Evolutionary conservation across 2,329 filamentous ascomycete genomes (phyloP), one percentile per base, ranked within the genome.

Genomic region (Dactylonectria macrodidyma): DNA sequence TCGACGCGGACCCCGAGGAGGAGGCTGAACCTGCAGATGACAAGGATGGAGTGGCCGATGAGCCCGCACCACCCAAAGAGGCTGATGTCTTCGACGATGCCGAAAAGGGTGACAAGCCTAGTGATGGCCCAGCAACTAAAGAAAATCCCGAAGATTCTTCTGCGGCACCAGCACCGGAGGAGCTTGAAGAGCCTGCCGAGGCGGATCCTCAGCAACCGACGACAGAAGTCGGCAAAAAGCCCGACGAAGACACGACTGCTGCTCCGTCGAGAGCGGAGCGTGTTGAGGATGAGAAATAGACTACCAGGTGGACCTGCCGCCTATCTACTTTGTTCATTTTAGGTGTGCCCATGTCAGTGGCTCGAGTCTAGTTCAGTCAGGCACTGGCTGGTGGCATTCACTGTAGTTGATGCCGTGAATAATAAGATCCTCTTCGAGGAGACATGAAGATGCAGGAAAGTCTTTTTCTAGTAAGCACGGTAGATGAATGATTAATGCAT

Each of bases 1-100:
- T 78, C 14, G 74, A 71, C 16, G 59, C 70, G 2, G 59, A 60
- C 16, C 62, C 67, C 47, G 72, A 79, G n/a, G 72, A 75, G 22
- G 72, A 80, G n/a, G 73, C 75, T 26, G 63, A 66, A 12, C 19
- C 69, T 22, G 51, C 33, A 50, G 63, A 66, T 22, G 62, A 59
- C 19, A 55, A 71, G 6, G 66, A 67, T 5, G 38, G 55, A 48
- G 4, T 55, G 26, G 51, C 46, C 9, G 11, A 66, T 55, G 58
- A 69, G 44, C 51, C 62, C n/a, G 51, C 65, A 11, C 34, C 62
- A 41, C 56, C 48, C 19, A 19, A 41, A 22, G 63, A 77, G 26
- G 33, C 70, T 10, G 52, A 68, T 2, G 61, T 51, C 38, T 10
- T 73, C 54, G 73, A 78, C 19, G 69, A 66, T 55, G 26, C 26